Conservation (phyloP, 345 rosid species). For the thale cress (Arabidopsis thaliana) region DNA sequence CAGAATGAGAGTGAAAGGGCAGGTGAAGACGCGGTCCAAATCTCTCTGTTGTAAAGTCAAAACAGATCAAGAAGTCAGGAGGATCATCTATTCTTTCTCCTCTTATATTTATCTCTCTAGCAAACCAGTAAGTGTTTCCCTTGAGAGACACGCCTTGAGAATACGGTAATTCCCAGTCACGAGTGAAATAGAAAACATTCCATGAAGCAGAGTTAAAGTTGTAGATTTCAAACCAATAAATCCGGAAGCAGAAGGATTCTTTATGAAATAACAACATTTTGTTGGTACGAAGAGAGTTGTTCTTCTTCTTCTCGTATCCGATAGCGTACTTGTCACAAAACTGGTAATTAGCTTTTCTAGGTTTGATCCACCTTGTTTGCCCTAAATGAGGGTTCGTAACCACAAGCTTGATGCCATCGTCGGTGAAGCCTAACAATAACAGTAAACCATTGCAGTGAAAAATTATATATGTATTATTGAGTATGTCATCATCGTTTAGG, state of each 20-base stretch:
- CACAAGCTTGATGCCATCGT: neutral
- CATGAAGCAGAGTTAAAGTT: neutral
- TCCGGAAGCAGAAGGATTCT: no score
- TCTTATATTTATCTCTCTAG: neutral
- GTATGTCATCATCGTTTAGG: neutral
- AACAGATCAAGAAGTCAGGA: neutral
- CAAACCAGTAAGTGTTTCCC: constrained; percentile 3
- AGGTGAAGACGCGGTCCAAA: constrained; percentile 14
- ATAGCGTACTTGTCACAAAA: neutral
- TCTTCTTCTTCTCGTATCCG: neutral
- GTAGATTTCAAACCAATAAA: neutral
- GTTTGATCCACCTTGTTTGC: neutral
- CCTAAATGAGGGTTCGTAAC: neutral
- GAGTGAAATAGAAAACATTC: neutral
- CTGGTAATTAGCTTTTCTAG: neutral
- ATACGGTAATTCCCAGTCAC: neutral
- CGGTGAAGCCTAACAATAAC: neutral
- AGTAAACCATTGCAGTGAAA: neutral
- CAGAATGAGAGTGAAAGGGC: neutral
- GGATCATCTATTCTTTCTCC: neutral
- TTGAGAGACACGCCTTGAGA: neutral
- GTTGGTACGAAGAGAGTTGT: neutral
- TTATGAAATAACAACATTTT: neutral
- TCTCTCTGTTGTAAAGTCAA: constrained; percentile 5
- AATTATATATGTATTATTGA: neutral